Evolutionary conservation across 106 monocot species (phyloP), one percentile per base, ranked within the genome.

Genomic region (Alisma plantagoaquatica): DNA sequence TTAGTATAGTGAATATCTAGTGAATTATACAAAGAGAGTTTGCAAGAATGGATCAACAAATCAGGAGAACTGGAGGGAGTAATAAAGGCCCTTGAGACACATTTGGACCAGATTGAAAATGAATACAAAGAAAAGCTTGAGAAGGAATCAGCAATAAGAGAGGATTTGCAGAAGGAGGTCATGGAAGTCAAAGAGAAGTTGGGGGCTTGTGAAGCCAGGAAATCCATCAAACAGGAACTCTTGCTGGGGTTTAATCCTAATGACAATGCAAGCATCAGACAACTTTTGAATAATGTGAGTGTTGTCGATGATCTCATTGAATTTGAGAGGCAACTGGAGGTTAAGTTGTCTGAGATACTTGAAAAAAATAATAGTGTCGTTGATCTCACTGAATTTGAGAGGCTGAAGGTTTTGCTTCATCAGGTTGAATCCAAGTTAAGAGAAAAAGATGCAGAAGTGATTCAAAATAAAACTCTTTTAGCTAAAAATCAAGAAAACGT

Each of bases 31-130:
- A 98, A 98, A 61, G 89, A 68, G 46, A 90, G 90, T 64, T 81
- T 90, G 8, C 84, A 76, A 23, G 98, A 84, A 72, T 90, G 89
- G 90, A 90, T 90, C 33, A 79, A 72, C 70, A 98, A 98, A 48
- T 72, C 89, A 20, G 82, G 79, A 45, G 90, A 98, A 35, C 98
- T 90, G 52, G 90, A 90, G 61, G 98, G 98, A 70, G 98, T 90
- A 22, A 84, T 98, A 25, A 98, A 90, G 65, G 98, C 98, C 27
- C 63, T 98, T 52, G 98, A 98, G 98, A 86, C 71, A 60, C 90
- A 98, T 71, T 43, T 90, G 47, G 56, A 38, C 53, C 98, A 98
- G 73, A 75, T 74, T 73, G 85, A 82, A 79, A 78, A 66, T 72
- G 89, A 86, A 46, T 77, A 74, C 65, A 90, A 90, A 46, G 79